These are phyloP conservation scores for Daldinia caldariorum DNA, from an alignment of 495 filamentous ascomycete genomes.

Conservation along the genomic window DNA sequence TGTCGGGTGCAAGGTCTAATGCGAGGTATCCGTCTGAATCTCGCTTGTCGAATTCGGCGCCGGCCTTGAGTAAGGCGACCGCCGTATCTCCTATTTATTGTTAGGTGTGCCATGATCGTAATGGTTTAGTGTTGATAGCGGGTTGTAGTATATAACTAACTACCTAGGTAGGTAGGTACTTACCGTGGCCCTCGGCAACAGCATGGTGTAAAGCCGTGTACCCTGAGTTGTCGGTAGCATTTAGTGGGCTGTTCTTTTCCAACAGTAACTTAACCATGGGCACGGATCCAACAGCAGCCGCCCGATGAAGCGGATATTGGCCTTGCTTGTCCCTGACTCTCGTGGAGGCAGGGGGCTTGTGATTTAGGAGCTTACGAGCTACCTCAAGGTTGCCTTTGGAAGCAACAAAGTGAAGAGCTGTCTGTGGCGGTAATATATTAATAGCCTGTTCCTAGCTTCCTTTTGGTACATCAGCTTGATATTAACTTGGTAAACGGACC, in stretches of 20 bases:
- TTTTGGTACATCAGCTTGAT: slow-evolving; percentile 6
- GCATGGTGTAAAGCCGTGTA: slow-evolving; percentile 93
- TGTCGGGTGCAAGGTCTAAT: slow-evolving; percentile 86
- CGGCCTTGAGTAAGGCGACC: slow-evolving; percentile 79
- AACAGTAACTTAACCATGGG: slow-evolving; percentile 84
- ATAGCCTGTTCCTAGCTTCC: background rate
- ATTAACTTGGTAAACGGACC: slow-evolving; percentile 49
- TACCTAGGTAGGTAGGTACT: background rate
- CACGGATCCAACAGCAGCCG: slow-evolving; percentile 86
- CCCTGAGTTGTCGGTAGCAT: slow-evolving; percentile 85
- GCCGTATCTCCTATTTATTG: slow-evolving; percentile 73
- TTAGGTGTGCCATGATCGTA: slow-evolving; percentile 4
- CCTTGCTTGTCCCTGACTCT: slow-evolving; percentile 83
- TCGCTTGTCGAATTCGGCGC: slow-evolving; percentile 83
- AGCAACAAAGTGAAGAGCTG: slow-evolving; percentile 88
- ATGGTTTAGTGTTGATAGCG: background rate
- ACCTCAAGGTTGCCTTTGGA: slow-evolving; percentile 87
- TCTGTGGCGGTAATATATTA: slow-evolving; percentile 57
- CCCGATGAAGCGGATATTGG: slow-evolving; percentile 88
- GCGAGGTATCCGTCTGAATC: slow-evolving; percentile 77
- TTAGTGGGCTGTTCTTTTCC: slow-evolving; percentile 81
- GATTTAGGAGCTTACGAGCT: slow-evolving; percentile 77
- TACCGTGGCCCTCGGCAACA: slow-evolving; percentile 88
- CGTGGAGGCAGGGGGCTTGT: slow-evolving; percentile 76
- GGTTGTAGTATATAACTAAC: background rate